Evolutionary conservation across 306 rosid species (phyloP).

Genomic region (Prunus persica): Prunus_persica_NCBIv2 NC_034010.1:23447501-23448000

Average conservation of each 20-base stretch:
- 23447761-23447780: conserved; percentile 49
- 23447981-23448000: conserved; percentile 76
- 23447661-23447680: conserved; percentile 15
- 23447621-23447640: conserved; percentile 87
- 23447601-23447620: conserved; percentile 69
- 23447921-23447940: conserved; percentile 69
- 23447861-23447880: not conserved
- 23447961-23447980: conserved; percentile 63
- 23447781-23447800: conserved; percentile 68
- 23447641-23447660: conserved; percentile 52
- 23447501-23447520: not conserved
- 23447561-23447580: conserved; percentile 55
- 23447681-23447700: conserved; percentile 4
- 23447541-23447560: conserved; percentile 84
- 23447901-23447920: not conserved
- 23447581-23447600: conserved; percentile 57
- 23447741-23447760: conserved; percentile 58
- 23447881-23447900: not conserved
- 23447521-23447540: conserved; percentile 33
- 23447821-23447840: conserved; percentile 67
- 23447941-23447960: conserved; percentile 51
- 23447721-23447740: conserved; percentile 16
- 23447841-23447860: conserved; percentile 50
- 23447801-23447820: conserved; percentile 86
- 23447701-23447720: conserved; percentile 8